Base-by-base conservation (phyloP, 371 early-diverging fungal genomes). In the Actinomucor elegans region DNA sequence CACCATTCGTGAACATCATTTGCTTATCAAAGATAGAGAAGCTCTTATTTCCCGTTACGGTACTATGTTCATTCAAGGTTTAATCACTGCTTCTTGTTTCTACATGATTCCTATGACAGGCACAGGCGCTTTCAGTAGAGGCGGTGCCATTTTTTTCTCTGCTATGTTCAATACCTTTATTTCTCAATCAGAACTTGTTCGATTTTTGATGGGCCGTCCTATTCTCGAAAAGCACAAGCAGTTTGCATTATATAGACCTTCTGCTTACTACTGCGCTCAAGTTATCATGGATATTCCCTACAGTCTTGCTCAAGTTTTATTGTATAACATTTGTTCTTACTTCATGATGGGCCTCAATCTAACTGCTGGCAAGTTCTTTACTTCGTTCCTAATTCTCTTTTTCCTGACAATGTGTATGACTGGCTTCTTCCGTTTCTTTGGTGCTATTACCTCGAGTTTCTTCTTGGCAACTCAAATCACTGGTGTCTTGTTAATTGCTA, bases 41-140 rank as follows among this genome's bases (percentile, higher is more conserved):
- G 68, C 74, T 8, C 57, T 87, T 12, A 48, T 80, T 23, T 82
- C 84, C 53, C 81, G 82, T 36, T 79, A 77, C 38, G 77, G 80
- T 40, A 77, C 81, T 20, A 77, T 79, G 38, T 41, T 84, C 10
- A 66, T 85, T 48, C 82, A 84, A 77, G 84, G 84, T 38, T 59
- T 86, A 20, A 81, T 89, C 46, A 80, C 84, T 54, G 89, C 88
- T 17, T 84, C 87, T 26, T 79, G 84, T 38, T 90, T 87, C 66
- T 81, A 71, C 46, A 52, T 64, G 45, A 59, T 87, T 45, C 84
- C 85, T 9, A 36, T 50, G 0, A 59, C 59, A 41, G 70, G 76
- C 5, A 57, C 55, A 14, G 88, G 90, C 34, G 81, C 85, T 44
- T 86, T 88, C 64, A 34, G 35, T 34, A 83, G 92, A 36, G 88